Percentiles rank a stretch among this genome's conserved stretches.
These are phyloP conservation scores for Flaveria brownii DNA, from an alignment of 129 eudicot genomes.

Conservation along the genomic window DNA sequence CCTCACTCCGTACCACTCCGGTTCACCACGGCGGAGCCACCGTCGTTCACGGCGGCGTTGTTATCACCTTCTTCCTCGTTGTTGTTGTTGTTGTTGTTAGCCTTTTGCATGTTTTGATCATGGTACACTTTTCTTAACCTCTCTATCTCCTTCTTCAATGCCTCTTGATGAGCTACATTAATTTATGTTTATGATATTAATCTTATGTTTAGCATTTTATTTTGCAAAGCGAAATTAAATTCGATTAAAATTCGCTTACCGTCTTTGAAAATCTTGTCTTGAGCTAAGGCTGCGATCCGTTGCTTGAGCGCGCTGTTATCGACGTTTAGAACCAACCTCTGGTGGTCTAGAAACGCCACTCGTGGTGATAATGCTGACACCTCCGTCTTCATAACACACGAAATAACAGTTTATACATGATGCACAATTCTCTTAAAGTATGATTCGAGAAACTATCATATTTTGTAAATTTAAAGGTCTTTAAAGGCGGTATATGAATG, in stretches of 20 bases:
- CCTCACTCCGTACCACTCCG: conserved; percentile 33
- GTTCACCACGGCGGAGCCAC: conserved; percentile 34
- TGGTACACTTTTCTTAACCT: conserved; percentile 68
- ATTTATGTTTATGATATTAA: background rate
- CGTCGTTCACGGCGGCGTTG: conserved; percentile 27
- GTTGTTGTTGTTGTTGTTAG: conserved; percentile 6
- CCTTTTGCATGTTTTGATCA: conserved; percentile 67
- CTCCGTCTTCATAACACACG: conserved; percentile 58
- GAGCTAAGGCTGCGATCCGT: conserved; percentile 89
- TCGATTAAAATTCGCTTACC: conserved; percentile 39
- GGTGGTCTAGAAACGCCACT: conserved; percentile 90
- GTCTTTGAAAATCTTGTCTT: conserved; percentile 93
- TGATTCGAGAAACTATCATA: too few species aligned
- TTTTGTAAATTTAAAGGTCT: too few species aligned
- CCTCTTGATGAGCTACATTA: conserved; percentile 84
- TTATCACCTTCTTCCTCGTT: background rate
- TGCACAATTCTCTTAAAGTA: too few species aligned
- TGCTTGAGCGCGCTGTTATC: conserved; percentile 91
- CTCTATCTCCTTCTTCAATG: conserved; percentile 86
- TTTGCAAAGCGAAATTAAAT: background rate
- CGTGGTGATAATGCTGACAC: conserved; percentile 92
- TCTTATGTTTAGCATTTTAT: background rate
- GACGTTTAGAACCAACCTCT: conserved; percentile 77
- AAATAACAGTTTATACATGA: background rate
- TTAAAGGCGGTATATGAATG: too few species aligned